Evolutionary conservation across 208 protist species (phyloP), one percentile per base, ranked within the genome.

Genomic region (Trypanosoma platydactyli): DNA sequence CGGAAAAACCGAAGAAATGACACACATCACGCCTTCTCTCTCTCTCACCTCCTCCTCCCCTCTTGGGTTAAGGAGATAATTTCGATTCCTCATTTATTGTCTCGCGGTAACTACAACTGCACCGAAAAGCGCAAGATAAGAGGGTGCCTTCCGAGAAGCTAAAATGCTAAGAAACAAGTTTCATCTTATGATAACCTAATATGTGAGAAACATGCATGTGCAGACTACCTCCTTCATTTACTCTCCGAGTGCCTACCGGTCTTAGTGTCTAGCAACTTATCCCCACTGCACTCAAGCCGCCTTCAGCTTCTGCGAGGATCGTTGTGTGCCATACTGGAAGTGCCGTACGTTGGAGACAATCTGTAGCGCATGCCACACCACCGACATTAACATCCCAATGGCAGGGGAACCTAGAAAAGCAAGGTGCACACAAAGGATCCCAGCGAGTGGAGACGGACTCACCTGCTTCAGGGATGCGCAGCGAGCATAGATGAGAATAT

Each of bases 401-500:
- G 80, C 77, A 13, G 87, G 88, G 52, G 59, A 88, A 20, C 49
- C 54, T 20, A 66, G 2, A 50, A 92, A 96, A 41, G 69, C 44
- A n/a, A 84, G 44, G 76, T 79, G 88, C 40, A 90, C 80, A 24
- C 92, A 73, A 64, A 91, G 55, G 29, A 93, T 27, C 11, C 86
- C 88, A 6, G 73, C 66, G 27, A 94, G 73, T 2, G 89, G 83
- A 27, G 82, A 45, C 13, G 67, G 70, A 51, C 80, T 61, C 3
- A 86, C 62, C 40, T 56, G 64, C 2, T 64, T 69, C 30, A 83
- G 59, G 42, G 50, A 52, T n/a, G 76, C 66, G 69, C 89, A 97
- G n/a, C 71, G 76, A 22, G 87, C 80, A 51, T 80, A 66, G 64
- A 97, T 94, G 20, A 86, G 69, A 25, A 91, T 82, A 74, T 97